Percentiles rank a stretch among this genome's conserved stretches.
Evolutionary conservation across 306 rosid species (phyloP).

Genomic region (Cicer bijugum): DNA sequence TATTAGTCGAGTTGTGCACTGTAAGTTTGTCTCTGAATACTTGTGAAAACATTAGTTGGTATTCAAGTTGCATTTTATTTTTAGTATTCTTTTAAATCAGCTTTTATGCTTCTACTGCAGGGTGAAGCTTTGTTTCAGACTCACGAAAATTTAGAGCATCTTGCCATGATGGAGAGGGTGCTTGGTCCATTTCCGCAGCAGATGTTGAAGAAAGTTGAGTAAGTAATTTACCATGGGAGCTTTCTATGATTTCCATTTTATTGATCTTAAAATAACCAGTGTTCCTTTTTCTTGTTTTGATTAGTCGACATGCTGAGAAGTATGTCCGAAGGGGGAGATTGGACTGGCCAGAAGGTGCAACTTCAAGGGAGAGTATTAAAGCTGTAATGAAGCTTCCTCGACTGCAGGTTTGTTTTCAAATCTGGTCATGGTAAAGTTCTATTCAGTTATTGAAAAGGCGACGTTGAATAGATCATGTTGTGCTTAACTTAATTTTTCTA

Average conservation of each 20-base stretch:
- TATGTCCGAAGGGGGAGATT: slow-evolving; percentile 83
- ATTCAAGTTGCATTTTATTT: neutral
- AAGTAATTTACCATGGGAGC: slow-evolving; percentile 38
- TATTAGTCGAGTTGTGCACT: slow-evolving; percentile 91
- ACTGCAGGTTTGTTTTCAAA: slow-evolving; percentile 74
- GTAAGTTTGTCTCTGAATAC: slow-evolving; percentile 10
- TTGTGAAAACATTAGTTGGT: neutral
- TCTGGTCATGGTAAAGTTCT: neutral
- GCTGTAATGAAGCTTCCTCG: slow-evolving; percentile 86
- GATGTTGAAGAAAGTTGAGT: slow-evolving; percentile 76
- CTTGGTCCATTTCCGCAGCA: slow-evolving; percentile 75
- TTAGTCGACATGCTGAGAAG: slow-evolving; percentile 83
- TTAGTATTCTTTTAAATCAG: neutral
- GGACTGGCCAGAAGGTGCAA: slow-evolving; percentile 94
- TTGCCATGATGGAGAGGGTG: slow-evolving; percentile 97
- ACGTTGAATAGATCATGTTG: neutral
- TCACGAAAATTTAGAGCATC: slow-evolving; percentile 94
- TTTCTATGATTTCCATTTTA: neutral
- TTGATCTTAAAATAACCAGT: neutral
- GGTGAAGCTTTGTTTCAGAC: slow-evolving; percentile 98
- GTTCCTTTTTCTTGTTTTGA: neutral
- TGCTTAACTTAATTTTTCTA: neutral
- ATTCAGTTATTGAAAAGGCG: slow-evolving; percentile 23
- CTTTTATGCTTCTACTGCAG: slow-evolving; percentile 43
- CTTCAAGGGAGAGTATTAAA: slow-evolving; percentile 86